Base-by-base conservation (phyloP, 345 rosid species). In the Eucalyptus victrix region DNA sequence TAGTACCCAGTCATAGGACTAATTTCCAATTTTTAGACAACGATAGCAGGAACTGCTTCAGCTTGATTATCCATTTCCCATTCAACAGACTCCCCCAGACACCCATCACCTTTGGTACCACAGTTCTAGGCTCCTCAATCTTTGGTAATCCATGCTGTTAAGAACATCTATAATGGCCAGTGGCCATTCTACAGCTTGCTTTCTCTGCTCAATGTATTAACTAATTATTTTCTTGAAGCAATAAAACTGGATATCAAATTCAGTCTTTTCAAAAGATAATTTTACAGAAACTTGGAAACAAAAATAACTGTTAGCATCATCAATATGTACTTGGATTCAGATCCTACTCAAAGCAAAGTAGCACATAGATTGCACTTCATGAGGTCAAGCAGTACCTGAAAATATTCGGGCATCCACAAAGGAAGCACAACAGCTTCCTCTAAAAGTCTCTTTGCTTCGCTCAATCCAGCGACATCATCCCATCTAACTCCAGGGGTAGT, bases 351-450 rank as follows among this genome's bases (percentile, higher is more conserved):
- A 76, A 21, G 54, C 54, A 47, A 67, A 62, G 58, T n/a, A 51
- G 80, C 28, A 89, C 28, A 18, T 50, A 81, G 13, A 80, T 86
- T 90, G 60, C 56, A 89, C 87, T 47, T 81, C 72, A 86, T 28
- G 67, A 49, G 49, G 47, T 7, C 49, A 28, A 87, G 89, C 30
- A 89, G 86, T 93, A 98, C 99, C 99, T 97, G 99, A 93, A 98
- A 98, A 93, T 98, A 98, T 91, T 98, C 99, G 47, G 99, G 99
- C 99, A 98, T 98, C 99, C 99, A 98, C 90, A 98, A 90, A 91
- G 99, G 99, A 94, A 98, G 99, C 85, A 98, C 99, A 90, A 98
- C 99, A 80, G 99, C 99, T 93, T 98, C 99, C 94, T 98, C 99
- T 87, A 98, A 94, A 90, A 98, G 98, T 89, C 99, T 93, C 93